Conservation (phyloP, 75 land plant genomes). For the Picea glauca region DNA sequence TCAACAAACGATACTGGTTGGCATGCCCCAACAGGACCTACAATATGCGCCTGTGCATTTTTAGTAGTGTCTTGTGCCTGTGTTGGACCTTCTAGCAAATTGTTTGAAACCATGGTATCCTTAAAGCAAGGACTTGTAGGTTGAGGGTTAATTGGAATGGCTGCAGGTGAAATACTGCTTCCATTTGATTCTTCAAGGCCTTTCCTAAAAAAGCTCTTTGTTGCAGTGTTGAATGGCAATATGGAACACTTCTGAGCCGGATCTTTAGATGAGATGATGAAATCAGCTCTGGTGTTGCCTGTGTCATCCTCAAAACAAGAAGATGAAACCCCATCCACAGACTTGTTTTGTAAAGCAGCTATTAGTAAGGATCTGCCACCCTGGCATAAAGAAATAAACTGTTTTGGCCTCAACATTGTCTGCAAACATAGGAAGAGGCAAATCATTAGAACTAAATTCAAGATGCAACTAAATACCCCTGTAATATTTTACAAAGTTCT, state of each 20-base stretch:
- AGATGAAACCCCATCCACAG: slow-evolving; percentile 45
- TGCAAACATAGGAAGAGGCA: slow-evolving; percentile 6
- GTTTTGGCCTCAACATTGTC: slow-evolving; percentile 86
- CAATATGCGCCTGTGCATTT: no score
- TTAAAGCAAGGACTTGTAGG: no score
- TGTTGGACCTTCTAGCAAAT: no score
- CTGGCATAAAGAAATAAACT: slow-evolving; percentile 61
- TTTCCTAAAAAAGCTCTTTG: slow-evolving; percentile 4
- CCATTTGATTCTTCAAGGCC: slow-evolving; percentile 3
- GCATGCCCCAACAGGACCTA: no score
- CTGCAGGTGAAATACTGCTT: slow-evolving; percentile 6
- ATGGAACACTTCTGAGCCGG: slow-evolving; percentile 5
- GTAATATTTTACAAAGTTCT: no score
- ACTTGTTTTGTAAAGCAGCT: slow-evolving; percentile 48
- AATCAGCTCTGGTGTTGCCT: slow-evolving; percentile 15
- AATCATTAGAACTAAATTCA: no score
- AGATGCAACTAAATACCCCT: no score
- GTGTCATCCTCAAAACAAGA: slow-evolving; percentile 48
- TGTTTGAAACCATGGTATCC: no score
- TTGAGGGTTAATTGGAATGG: no score
- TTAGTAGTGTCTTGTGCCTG: no score
- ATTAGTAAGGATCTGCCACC: slow-evolving; percentile 71
- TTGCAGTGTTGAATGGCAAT: slow-evolving; percentile 9
- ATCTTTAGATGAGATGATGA: background rate
- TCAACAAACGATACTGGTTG: no score